Evolutionary conservation across 805 yeast species (phyloP).

Genomic region (Nakazawaea siamensis): DNA sequence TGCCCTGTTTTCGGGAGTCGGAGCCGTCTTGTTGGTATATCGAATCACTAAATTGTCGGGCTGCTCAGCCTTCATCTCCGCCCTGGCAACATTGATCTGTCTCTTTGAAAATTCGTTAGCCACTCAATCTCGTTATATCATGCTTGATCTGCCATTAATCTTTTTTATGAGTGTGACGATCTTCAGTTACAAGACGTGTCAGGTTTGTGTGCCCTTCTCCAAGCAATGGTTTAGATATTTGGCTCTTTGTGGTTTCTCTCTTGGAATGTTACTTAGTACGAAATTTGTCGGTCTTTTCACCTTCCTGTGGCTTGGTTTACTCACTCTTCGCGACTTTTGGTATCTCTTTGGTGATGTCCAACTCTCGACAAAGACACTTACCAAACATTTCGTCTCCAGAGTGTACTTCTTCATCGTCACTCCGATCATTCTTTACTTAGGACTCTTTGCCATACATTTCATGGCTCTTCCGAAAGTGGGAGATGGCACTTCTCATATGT

Average conservation of each 20-base stretch:
- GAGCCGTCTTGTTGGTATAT: conserved; percentile 43
- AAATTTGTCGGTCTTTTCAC: conserved; percentile 71
- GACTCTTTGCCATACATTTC: conserved; percentile 52
- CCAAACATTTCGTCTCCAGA: conserved; percentile 32
- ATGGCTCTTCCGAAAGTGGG: conserved; percentile 38
- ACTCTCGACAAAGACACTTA: conserved; percentile 28
- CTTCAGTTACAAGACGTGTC: conserved; percentile 42
- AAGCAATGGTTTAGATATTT: conserved; percentile 46
- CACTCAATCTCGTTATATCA: conserved; percentile 49
- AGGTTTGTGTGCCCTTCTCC: conserved; percentile 35
- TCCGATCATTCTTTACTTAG: conserved; percentile 52
- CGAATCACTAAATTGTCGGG: conserved; percentile 47
- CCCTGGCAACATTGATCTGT: conserved; percentile 42
- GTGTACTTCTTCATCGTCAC: conserved; percentile 34
- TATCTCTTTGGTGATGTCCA: conserved; percentile 57
- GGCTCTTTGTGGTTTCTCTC: conserved; percentile 35
- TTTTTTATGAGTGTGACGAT: conserved; percentile 39
- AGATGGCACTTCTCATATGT: conserved; percentile 52
- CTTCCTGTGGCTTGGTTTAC: conserved; percentile 49
- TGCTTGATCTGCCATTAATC: conserved; percentile 37
- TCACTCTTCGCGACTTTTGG: conserved; percentile 55
- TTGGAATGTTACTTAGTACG: conserved; percentile 52
- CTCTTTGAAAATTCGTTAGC: conserved; percentile 58
- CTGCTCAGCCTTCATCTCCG: conserved; percentile 41
- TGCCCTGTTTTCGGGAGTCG: conserved; percentile 47